These are phyloP conservation scores for Coprinopsis strossmayeri DNA, from an alignment of 768 basidiomycete genomes.

Conservation along the genomic window DNA sequence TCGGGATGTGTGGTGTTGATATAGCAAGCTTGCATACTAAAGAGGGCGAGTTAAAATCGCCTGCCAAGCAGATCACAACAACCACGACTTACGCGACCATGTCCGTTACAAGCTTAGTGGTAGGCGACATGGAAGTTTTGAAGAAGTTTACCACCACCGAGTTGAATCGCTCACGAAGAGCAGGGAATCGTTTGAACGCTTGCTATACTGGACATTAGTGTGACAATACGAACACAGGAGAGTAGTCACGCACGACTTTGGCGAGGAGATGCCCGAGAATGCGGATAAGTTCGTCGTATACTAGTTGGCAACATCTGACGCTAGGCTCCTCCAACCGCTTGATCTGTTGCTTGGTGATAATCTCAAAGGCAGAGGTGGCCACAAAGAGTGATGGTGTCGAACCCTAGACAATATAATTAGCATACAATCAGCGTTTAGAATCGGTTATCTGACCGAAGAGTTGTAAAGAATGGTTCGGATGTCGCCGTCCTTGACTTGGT, in stretches of 20 bases:
- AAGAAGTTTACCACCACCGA: conserved; percentile 94
- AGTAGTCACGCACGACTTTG: conserved; percentile 67
- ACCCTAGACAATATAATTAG: conserved; percentile 45
- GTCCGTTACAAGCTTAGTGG: conserved; percentile 89
- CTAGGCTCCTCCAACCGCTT: conserved; percentile 91
- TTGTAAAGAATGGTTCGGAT: conserved; percentile 96
- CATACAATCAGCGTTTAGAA: not conserved
- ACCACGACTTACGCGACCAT: conserved; percentile 73
- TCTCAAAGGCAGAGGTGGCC: conserved; percentile 94
- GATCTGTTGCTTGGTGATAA: conserved; percentile 99
- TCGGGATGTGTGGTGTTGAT: conserved; percentile 99
- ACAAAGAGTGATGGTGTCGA: conserved; percentile 96
- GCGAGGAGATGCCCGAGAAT: conserved; percentile 87
- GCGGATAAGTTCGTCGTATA: conserved; percentile 96
- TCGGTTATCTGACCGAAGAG: conserved; percentile 69
- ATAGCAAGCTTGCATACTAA: conserved; percentile 96
- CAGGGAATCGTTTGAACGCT: conserved; percentile 94
- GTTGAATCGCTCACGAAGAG: conserved; percentile 95
- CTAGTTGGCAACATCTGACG: conserved; percentile 89
- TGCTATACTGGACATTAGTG: conserved; percentile 43
- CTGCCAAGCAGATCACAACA: not conserved
- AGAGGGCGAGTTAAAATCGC: not conserved
- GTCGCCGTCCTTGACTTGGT: conserved; percentile 98
- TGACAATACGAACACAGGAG: not conserved
- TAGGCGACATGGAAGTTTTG: conserved; percentile 90